Evolutionary conservation across 495 filamentous ascomycete genomes (phyloP), one percentile per base, ranked within the genome.

Genomic region (Hyaloscypha hepaticicola): DNA sequence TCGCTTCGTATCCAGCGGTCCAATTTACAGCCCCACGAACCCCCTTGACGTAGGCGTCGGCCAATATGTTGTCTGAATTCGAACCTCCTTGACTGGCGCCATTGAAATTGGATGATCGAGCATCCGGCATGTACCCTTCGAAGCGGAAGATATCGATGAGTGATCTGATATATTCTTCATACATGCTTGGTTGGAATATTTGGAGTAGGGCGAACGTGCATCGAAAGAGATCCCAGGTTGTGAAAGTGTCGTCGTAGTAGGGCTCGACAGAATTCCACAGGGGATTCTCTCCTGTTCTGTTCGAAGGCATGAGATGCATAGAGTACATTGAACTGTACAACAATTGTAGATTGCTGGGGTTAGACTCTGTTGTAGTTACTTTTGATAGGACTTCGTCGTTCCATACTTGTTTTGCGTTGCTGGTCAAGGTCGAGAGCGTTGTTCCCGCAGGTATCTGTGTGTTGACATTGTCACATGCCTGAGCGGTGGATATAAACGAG

Each of bases 21-120:
- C 89, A 92, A 70, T 92, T 79, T 9, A 91, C 75, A n/a, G 73
- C 77, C 3, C 73, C 77, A 12, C 83, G 77, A 24, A 92, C 83
- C 1, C 88, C 87, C 63, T 91, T 91, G 34, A 91, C 83, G 65
- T 87, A 91, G 1, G 88, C 88, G 69, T 92, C 89, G 0, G 88
- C 89, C 26, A 92, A 80, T 8, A 92, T 78, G 64, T 88, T 90
- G 72, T 92, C 89, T 1, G 85, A 84, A 66, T 91, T 90, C 7
- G 85, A 90, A 8, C 89, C 89, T 7, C 88, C 91, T 75, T 92
- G 63, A 1, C 80, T 82, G 14, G 83, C 79, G 52, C 89, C 89
- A 64, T 90, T 92, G 75, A 82, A 90, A 72, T 90, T 89, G 14
- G 83, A 87, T 5, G 85, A 88, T n/a, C 85, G 81, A 1, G 74